Evolutionary conservation across 768 basidiomycete species (phyloP).

Genomic region (Tylopilus vinaceipallidus): DNA sequence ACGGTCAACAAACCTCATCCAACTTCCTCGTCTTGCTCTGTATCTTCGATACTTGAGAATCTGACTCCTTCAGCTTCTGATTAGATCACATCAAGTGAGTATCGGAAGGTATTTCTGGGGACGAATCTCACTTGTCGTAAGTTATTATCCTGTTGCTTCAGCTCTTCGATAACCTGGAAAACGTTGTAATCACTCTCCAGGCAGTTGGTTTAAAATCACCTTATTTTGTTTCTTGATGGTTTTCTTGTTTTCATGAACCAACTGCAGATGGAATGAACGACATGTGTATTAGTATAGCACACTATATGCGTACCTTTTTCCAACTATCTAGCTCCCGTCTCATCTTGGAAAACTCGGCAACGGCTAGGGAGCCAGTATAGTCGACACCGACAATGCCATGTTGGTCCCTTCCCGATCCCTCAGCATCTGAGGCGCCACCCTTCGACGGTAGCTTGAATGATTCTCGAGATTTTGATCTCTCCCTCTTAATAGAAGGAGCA

Average conservation of each 20-base stretch:
- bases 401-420: slow-evolving; percentile 25
- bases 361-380: slow-evolving; percentile 37
- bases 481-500: slow-evolving; percentile 20
- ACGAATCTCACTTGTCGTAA: slow-evolving; percentile 36
- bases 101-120: not conserved
- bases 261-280: slow-evolving; percentile 21
- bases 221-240: slow-evolving; percentile 53
- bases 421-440: slow-evolving; percentile 26
- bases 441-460: slow-evolving; percentile 22
- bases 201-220: slow-evolving; percentile 32
- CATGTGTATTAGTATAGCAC: not conserved
- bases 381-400: slow-evolving; percentile 18
- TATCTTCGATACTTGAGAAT: slow-evolving; percentile 41
- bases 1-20: slow-evolving; percentile 49
- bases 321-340: slow-evolving; percentile 56
- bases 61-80: slow-evolving; percentile 46
- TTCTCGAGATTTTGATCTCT: slow-evolving; percentile 39
- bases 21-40: slow-evolving; percentile 48
- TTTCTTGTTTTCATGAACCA: slow-evolving; percentile 48
- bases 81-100: slow-evolving; percentile 1
- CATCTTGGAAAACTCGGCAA: slow-evolving; percentile 51
- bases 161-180: slow-evolving; percentile 51
- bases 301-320: slow-evolving; percentile 39
- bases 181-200: not conserved
- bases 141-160: slow-evolving; percentile 41